Evolutionary conservation across 2,329 filamentous ascomycete species (phyloP).

Genomic region (Cladosporium cucumerinum): DNA sequence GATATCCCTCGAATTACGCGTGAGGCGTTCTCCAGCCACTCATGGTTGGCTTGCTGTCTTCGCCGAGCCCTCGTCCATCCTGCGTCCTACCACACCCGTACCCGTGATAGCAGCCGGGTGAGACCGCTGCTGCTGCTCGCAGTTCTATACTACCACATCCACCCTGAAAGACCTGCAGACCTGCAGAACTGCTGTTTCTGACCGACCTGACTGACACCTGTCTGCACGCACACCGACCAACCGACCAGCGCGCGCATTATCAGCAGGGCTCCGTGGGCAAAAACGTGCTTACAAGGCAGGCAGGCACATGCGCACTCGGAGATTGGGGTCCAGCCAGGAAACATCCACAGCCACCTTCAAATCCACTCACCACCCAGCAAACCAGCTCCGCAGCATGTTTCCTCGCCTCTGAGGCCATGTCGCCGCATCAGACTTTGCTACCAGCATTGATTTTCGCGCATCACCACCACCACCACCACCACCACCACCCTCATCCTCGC

Average conservation of each 20-base stretch:
- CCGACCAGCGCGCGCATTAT: background rate
- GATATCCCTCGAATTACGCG: background rate
- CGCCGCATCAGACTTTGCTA: background rate
- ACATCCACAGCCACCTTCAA: background rate
- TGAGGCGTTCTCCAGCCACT: background rate
- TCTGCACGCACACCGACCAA: background rate
- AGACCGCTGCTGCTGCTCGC: background rate
- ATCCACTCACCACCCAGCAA: background rate
- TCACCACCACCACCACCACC: background rate
- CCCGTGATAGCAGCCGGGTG: background rate
- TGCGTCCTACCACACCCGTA: background rate
- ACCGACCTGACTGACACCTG: background rate
- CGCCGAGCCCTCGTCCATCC: background rate
- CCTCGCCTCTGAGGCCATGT: background rate
- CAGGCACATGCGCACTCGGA: background rate
- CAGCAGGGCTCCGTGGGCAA: background rate
- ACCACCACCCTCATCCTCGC: background rate
- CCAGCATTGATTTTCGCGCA: background rate
- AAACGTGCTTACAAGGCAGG: background rate
- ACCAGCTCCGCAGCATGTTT: background rate
- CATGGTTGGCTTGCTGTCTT: background rate
- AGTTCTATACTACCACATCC: background rate
- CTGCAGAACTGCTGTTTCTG: background rate
- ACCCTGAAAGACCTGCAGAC: too few species aligned
- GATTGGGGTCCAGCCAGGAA: background rate